Evolutionary conservation across 352 stramenopile species (phyloP).

Genomic region (Pythium apleroticum): DNA sequence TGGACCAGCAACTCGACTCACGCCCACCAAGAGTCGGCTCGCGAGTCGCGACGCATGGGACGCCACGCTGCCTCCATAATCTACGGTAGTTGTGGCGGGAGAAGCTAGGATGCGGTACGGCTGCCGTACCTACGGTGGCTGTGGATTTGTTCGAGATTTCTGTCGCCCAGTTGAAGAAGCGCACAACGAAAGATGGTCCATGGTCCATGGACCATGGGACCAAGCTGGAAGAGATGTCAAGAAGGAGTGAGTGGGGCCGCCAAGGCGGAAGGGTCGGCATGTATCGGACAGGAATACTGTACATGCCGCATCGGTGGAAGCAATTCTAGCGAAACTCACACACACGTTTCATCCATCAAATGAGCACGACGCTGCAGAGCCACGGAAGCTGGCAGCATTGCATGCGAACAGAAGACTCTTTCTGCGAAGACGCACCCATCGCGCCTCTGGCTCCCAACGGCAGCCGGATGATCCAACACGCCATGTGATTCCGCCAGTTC

Average conservation of each 20-base stretch:
- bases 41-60: background rate
- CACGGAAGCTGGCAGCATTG: background rate
- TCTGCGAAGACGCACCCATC: background rate
- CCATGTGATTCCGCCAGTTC: background rate
- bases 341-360: background rate
- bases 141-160: slow-evolving; percentile 2
- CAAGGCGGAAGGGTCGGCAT: too few species aligned
- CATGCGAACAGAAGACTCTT: background rate
- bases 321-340: background rate
- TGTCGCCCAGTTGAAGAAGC: background rate
- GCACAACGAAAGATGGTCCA: background rate
- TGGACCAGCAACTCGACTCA: background rate
- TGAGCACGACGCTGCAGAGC: too few species aligned
- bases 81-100: background rate
- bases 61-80: background rate
- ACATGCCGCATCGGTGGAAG: background rate
- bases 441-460: background rate
- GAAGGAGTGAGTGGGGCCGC: background rate
- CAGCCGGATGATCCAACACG: background rate
- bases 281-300: too few species aligned
- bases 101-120: background rate
- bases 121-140: background rate
- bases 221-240: background rate
- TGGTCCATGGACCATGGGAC: background rate
- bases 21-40: background rate